phyloP scores from a whole-genome alignment of 139 green algal genomes.

The Dunaliella primolecta region DNA sequence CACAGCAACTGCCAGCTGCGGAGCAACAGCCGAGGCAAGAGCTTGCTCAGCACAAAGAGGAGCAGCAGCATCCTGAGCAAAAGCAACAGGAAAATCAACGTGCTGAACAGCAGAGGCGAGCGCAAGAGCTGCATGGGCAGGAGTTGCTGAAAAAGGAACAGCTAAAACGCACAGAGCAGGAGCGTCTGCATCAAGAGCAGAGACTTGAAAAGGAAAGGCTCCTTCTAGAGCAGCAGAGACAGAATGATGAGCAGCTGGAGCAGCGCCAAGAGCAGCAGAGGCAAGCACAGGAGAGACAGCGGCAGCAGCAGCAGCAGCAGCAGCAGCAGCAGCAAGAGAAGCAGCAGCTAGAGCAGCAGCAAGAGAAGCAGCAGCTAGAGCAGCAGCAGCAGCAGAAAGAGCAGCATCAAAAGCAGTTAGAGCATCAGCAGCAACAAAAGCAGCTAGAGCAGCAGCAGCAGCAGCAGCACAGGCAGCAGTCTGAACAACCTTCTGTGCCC shows the following conservation, averaged over 20 bases:
- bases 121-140: background rate
- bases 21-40: background rate
- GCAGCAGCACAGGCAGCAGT: slow-evolving; percentile 7
- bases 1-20: background rate
- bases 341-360: background rate
- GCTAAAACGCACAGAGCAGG: background rate
- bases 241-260: background rate
- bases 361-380: background rate
- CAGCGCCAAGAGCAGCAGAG: background rate
- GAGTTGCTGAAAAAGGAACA: background rate
- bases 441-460: slow-evolving; percentile 5
- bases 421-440: background rate
- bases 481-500: too few relatives aligned
- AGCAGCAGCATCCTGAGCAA: background rate
- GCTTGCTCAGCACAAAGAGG: background rate
- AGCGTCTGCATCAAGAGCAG: background rate
- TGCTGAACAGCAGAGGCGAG: background rate
- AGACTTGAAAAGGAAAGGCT: background rate
- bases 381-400: background rate
- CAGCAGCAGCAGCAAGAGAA: background rate
- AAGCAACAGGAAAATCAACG: background rate
- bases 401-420: background rate
- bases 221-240: background rate
- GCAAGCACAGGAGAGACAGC: background rate
- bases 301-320: background rate